Conservation (phyloP, 202 grass and related monocot species). For the Zoysia matrella region DNA sequence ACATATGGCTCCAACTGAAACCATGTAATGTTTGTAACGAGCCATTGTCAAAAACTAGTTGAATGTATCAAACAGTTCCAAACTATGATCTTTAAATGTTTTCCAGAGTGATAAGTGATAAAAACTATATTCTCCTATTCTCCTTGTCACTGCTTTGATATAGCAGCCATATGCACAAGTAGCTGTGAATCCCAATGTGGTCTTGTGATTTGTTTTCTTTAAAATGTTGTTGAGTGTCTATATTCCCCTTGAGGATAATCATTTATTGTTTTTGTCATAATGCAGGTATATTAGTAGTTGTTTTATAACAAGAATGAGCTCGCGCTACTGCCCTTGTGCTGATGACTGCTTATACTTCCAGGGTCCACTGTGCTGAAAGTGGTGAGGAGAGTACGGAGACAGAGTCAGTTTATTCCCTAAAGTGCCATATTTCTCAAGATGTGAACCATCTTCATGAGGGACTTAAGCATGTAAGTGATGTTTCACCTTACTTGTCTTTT, state of each 20-base stretch:
- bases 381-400: conserved; percentile 88
- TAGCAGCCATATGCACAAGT: not conserved
- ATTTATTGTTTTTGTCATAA: conserved; percentile 23
- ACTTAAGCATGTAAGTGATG: conserved; percentile 67
- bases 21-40: not conserved
- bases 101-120: conserved; percentile 34
- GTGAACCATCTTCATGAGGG: conserved; percentile 99
- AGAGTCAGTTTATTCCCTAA: conserved; percentile 90
- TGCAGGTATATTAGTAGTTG: conserved; percentile 14
- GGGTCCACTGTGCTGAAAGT: conserved; percentile 97
- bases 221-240: conserved; percentile 19
- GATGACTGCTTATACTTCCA: conserved; percentile 48
- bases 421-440: conserved; percentile 99
- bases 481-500: not conserved
- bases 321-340: conserved; percentile 3
- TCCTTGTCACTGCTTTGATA: not conserved
- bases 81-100: conserved; percentile 2
- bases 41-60: not conserved
- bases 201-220: not conserved
- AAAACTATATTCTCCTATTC: not conserved
- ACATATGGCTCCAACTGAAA: not conserved
- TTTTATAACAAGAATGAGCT: conserved; percentile 22
- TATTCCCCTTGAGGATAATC: not conserved
- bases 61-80: conserved; percentile 4
- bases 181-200: conserved; percentile 4